Percentiles rank a stretch among this genome's conserved stretches.
These are phyloP conservation scores for Solanum habrochaites DNA, from an alignment of 257 asterid species.

Conservation along the genomic window DNA sequence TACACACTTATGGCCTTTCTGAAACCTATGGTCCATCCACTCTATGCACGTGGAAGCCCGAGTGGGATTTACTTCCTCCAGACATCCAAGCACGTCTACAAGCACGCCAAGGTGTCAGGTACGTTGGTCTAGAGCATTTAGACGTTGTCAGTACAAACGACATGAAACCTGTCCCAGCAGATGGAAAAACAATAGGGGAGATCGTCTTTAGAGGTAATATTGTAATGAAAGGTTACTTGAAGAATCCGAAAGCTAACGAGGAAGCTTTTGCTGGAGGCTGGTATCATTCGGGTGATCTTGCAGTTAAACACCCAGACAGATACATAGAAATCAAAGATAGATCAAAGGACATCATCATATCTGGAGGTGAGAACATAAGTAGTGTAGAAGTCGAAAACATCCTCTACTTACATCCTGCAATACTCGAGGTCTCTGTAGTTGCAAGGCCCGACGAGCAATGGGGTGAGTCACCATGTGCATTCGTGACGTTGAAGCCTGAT, in stretches of 20 bases:
- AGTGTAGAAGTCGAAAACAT: conserved; percentile 87
- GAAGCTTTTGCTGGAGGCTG: conserved; percentile 75
- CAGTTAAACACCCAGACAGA: conserved; percentile 76
- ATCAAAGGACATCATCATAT: conserved; percentile 85
- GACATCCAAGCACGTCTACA: conserved; percentile 61
- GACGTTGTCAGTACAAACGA: conserved; percentile 49
- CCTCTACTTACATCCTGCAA: conserved; percentile 64
- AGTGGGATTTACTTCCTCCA: conserved; percentile 79
- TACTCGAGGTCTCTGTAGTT: conserved; percentile 79
- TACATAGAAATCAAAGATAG: conserved; percentile 79
- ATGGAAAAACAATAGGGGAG: conserved; percentile 81
- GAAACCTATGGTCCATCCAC: conserved; percentile 94
- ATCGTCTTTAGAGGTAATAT: conserved; percentile 75
- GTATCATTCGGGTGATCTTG: conserved; percentile 95
- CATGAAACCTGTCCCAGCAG: conserved; percentile 65
- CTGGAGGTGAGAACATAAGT: conserved; percentile 95
- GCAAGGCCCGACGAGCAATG: conserved; percentile 79
- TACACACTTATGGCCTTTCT: conserved; percentile 92
- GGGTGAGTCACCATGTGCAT: conserved; percentile 98
- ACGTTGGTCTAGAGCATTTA: conserved; percentile 58
- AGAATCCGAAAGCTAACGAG: conserved; percentile 75
- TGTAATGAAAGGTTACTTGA: conserved; percentile 87
- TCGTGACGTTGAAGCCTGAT: conserved; percentile 50
- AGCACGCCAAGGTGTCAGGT: conserved; percentile 75
- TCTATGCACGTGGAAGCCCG: conserved; percentile 89